Percentiles rank a stretch among this genome's conserved stretches.
Conservation (phyloP, 2,329 filamentous ascomycete species). For the Claviceps sp. region DNA sequence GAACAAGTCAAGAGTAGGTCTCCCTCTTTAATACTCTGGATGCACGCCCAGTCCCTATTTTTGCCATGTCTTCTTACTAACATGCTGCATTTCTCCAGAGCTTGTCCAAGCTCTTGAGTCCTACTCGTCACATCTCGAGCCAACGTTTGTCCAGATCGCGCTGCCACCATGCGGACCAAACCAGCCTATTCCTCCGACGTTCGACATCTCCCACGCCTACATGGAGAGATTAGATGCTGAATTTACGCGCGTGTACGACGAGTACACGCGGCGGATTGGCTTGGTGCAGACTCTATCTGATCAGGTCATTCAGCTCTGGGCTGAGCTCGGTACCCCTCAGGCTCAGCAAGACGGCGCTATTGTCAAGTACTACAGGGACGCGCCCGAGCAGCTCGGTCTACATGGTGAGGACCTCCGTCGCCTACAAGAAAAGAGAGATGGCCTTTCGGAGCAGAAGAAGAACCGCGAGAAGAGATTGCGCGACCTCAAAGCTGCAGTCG, state of each 20-base stretch:
- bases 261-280: constrained; percentile 74
- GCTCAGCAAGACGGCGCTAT: constrained; percentile 81
- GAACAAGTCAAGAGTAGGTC: constrained; percentile 84
- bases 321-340: constrained; percentile 85
- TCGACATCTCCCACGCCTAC: constrained; percentile 86
- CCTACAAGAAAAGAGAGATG: constrained; percentile 63
- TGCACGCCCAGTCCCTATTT: background rate
- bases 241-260: constrained; percentile 90
- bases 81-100: constrained; percentile 41
- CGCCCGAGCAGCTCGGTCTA: constrained; percentile 85
- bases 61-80: background rate
- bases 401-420: constrained; percentile 73
- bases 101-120: constrained; percentile 88
- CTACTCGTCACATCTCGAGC: constrained; percentile 89
- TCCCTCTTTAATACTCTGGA: too few relatives aligned
- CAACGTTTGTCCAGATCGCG: constrained; percentile 71
- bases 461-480: constrained; percentile 62
- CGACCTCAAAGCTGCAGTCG: constrained; percentile 66
- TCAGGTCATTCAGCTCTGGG: constrained; percentile 89
- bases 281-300: constrained; percentile 64
- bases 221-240: constrained; percentile 77
- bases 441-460: constrained; percentile 78
- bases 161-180: constrained; percentile 72
- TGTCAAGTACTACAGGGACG: constrained; percentile 77
- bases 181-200: constrained; percentile 63